Base-by-base conservation (phyloP, 2,329 filamentous ascomycete genomes). In the Amauroascus verrucosus region DNA sequence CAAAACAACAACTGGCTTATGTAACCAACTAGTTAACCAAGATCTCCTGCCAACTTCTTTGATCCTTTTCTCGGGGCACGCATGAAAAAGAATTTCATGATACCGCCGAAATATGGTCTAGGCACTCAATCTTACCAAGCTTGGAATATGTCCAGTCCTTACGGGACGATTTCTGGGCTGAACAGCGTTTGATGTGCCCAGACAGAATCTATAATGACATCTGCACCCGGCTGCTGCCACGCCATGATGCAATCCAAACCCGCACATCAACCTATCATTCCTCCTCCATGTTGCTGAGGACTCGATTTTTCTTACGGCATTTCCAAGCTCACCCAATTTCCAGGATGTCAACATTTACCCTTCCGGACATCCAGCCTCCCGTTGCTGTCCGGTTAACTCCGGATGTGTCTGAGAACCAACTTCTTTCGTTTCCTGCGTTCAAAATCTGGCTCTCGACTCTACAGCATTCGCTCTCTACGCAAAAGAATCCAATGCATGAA, bases 381-480 rank as follows among this genome's bases (percentile, higher is more conserved):
- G 65, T 75, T 26, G 57, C 65, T 1, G 67, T 80, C 41, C 68
- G 67, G 18, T 67, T 75, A 4, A 70, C 71, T 1, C 51, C 66
- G 11, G 70, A 72, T 48, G 64, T 80, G 13, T 66, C 66, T 1
- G 57, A 70, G 56, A 66, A 74, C 11, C 69, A 75, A 48, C 63
- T 79, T 2, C 65, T 73, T 16, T 65, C 66, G 1, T 81, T 80
- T 52, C 73, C 74, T 3, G 75, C 79, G 0, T 79, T 81, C 62
- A 74, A 75, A 40, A 71, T 70, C 40, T 82, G 79, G 79, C 67
- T 78, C 3, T 64, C 65, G 1, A 77, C 73, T 0, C 63, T 81
- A 1, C 69, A 75, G 35, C 66, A 69, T 22, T 77, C 76, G 0
- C 65, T 81, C 3, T 62, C 67, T 0, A 67, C 70, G 1, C 79